A percentile compares a stretch with the other conserved stretches of the same genome.
Evolutionary conservation across 306 rosid species (phyloP).

Genomic region (Pterocarpus santalinus): DNA sequence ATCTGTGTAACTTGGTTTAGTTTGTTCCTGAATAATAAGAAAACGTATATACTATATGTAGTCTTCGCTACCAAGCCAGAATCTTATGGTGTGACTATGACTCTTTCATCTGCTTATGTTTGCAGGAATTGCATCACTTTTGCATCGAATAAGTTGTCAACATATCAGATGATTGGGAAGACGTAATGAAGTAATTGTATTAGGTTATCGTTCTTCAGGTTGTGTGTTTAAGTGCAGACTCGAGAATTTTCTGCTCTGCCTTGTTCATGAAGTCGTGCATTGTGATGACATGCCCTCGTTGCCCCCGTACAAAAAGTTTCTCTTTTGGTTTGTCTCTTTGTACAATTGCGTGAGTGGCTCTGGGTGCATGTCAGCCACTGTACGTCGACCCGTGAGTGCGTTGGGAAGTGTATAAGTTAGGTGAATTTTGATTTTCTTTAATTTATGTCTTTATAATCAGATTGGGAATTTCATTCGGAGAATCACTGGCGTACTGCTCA

Average conservation of each 20-base stretch:
- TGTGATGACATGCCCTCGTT: not conserved
- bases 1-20: too few species aligned
- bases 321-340: slow-evolving; percentile 40
- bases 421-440: slow-evolving; percentile 2
- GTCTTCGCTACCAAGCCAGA: not conserved
- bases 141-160: slow-evolving; percentile 44
- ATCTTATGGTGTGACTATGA: not conserved
- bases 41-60: not conserved
- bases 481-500: too few species aligned
- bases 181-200: slow-evolving; percentile 31
- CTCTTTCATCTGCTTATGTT: slow-evolving; percentile 1
- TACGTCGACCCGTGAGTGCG: slow-evolving; percentile 52
- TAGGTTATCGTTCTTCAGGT: slow-evolving; percentile 39
- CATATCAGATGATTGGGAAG: slow-evolving; percentile 31
- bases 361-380: slow-evolving; percentile 44
- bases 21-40: not conserved
- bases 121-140: slow-evolving; percentile 46
- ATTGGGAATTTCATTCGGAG: too few species aligned
- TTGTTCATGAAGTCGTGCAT: slow-evolving; percentile 17
- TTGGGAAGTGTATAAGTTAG: slow-evolving; percentile 40
- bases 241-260: slow-evolving; percentile 4
- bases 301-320: not conserved
- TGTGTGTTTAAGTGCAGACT: slow-evolving; percentile 30
- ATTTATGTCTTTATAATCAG: too few species aligned
- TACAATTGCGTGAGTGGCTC: slow-evolving; percentile 22